Percentiles rank a stretch among this genome's conserved stretches.
Conservation (phyloP, 83 land plant genomes). For the Thuja plicata region DNA sequence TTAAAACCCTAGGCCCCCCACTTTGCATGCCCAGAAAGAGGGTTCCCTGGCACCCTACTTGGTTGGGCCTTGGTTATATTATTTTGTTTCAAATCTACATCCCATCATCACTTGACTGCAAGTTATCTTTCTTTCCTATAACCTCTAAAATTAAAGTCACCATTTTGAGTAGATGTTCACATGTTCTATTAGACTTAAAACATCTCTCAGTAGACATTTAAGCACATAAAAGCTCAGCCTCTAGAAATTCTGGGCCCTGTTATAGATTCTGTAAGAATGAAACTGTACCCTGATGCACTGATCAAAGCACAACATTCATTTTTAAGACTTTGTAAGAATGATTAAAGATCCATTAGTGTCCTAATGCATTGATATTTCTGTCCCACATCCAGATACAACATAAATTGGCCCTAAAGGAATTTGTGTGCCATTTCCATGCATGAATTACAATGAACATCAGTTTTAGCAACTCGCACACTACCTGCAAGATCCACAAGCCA, state of each 20-base stretch:
- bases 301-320: neutral
- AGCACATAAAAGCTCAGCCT: neutral
- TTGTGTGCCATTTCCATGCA: no score
- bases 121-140: neutral
- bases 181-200: neutral
- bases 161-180: neutral
- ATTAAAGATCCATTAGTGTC: neutral
- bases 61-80: neutral
- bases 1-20: neutral
- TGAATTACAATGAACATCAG: no score
- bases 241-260: neutral
- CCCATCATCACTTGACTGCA: neutral
- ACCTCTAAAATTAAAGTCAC: neutral
- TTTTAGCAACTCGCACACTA: no score
- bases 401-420: no score
- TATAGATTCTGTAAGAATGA: neutral
- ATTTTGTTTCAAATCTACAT: neutral
- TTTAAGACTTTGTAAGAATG: neutral
- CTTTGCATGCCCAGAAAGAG: neutral
- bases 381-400: no score
- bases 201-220: neutral
- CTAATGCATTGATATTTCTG: neutral
- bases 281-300: neutral
- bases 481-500: no score
- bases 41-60: neutral